Base-by-base conservation (phyloP, 164 flowering plant genomes). In the Pachysandra terminalis region DNA sequence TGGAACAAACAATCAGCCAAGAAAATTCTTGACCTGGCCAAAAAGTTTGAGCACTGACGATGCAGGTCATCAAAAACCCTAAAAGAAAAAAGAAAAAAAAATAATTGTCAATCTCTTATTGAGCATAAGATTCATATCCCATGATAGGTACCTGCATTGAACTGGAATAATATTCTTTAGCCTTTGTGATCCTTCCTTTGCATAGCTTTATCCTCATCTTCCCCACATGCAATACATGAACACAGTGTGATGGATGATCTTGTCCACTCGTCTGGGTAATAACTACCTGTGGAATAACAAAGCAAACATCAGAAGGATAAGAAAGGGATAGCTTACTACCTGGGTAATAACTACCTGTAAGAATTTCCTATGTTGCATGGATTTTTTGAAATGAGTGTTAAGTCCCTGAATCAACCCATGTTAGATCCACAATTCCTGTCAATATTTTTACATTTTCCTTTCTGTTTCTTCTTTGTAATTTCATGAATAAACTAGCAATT, bases 191-290 rank as follows among this genome's bases (percentile, higher is more conserved):
- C 72, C 87, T 85, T 71, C 96, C 98, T 77, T 87, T 91, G 56
- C 90, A 77, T 63, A 96, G 93, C 75, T 96, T 96, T 69, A 93
- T 86, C 77, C 97, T 87, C 97, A 91, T 91, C 82, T 85, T 93
- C 52, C 99, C 98, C 21, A 96, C 83, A 75, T 90, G 93, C 67
- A 96, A 81, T 24, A 84, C 79, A 78, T 96, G 96, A 74, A 91
- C 80, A 59, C 91, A 81, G 69, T 93, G 86, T 40, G 94, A 84
- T 59, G 81, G 68, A 70, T 88, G 82, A 66, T 85, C 86, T 14
- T 53, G 78, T 17, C 92, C 97, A 72, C 88, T 91, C 87, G 85
- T 84, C 78, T 93, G 98, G 69, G 91, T 81, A 37, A 96, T 69
- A 67, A 93, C 92, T 1, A 96, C 99, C 99, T 95, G 86, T 17